These are phyloP conservation scores for Diaporthe capsici DNA, from an alignment of 2,329 filamentous ascomycete genomes.

Conservation along the genomic window DNA sequence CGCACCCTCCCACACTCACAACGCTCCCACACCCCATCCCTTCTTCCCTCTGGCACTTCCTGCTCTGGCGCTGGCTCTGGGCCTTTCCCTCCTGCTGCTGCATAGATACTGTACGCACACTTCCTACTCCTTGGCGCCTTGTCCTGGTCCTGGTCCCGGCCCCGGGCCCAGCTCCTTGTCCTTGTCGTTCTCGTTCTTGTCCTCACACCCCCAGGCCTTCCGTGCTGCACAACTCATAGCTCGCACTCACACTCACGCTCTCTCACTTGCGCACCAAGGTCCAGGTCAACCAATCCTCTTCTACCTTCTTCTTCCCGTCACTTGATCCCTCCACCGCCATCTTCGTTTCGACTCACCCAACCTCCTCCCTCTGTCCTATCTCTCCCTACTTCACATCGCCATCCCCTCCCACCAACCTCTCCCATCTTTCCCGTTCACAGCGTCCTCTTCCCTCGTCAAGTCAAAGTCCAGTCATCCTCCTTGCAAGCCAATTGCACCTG, in stretches of 20 bases:
- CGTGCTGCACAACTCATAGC: slow-evolving; percentile 19
- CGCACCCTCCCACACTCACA: neutral
- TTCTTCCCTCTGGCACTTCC: slow-evolving; percentile 17
- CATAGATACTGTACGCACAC: slow-evolving; percentile 29
- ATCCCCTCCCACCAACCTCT: slow-evolving; percentile 17
- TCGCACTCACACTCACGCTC: slow-evolving; percentile 18
- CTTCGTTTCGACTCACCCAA: slow-evolving; percentile 40
- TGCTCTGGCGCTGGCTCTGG: neutral
- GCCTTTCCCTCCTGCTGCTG: neutral
- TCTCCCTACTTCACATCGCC: slow-evolving; percentile 40
- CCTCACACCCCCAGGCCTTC: slow-evolving; percentile 23
- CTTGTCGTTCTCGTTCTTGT: slow-evolving; percentile 31
- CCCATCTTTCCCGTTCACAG: slow-evolving; percentile 41
- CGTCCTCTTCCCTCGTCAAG: slow-evolving; percentile 34
- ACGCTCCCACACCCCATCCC: neutral
- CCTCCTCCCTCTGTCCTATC: slow-evolving; percentile 38
- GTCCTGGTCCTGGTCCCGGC: slow-evolving; percentile 26
- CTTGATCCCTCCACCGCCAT: slow-evolving; percentile 41
- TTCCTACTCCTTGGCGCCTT: slow-evolving; percentile 32
- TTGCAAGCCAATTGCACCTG: slow-evolving; percentile 34
- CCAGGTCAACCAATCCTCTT: slow-evolving; percentile 41
- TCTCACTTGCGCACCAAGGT: slow-evolving; percentile 24
- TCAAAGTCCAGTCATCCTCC: slow-evolving; percentile 33
- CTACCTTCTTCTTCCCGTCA: slow-evolving; percentile 42
- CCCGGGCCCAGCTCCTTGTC: slow-evolving; percentile 30